Percentiles rank a stretch among this genome's conserved stretches.
These are phyloP conservation scores for Hypoxylon sp. DNA, from an alignment of 2,329 filamentous ascomycete genomes.

Conservation along the genomic window DNA sequence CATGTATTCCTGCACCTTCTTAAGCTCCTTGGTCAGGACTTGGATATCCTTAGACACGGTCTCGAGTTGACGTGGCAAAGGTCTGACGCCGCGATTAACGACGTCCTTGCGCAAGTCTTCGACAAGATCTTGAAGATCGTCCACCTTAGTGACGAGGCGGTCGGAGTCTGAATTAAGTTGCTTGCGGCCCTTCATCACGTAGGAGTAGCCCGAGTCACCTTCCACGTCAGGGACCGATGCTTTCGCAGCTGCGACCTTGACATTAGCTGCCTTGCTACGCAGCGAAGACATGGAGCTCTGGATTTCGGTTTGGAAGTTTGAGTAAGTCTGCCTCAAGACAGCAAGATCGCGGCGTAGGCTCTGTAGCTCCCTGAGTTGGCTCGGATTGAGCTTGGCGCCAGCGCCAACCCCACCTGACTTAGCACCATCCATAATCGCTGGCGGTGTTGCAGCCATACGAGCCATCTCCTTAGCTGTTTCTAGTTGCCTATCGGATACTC, in stretches of 20 bases:
- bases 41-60: constrained; percentile 90
- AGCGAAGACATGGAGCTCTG: constrained; percentile 88
- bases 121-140: constrained; percentile 96
- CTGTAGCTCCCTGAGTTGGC: constrained; percentile 83
- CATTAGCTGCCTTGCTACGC: constrained; percentile 82
- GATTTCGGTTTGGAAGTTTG: constrained; percentile 89
- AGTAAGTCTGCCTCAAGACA: constrained; percentile 92
- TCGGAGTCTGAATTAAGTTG: constrained; percentile 89
- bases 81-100: constrained; percentile 90
- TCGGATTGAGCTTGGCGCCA: constrained; percentile 65
- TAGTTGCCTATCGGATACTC: constrained; percentile 90
- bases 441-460: constrained; percentile 65
- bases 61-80: constrained; percentile 91
- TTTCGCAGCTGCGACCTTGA: constrained; percentile 82
- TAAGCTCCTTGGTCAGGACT: constrained; percentile 84
- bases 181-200: constrained; percentile 90
- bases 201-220: constrained; percentile 84
- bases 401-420: constrained; percentile 55
- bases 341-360: constrained; percentile 89
- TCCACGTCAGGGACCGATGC: constrained; percentile 79
- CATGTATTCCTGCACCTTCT: constrained; percentile 94
- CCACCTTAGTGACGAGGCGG: constrained; percentile 89
- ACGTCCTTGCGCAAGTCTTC: constrained; percentile 98
- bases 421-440: constrained; percentile 67
- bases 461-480: constrained; percentile 92